Conservation (phyloP, 805 yeast genomes). For the Cyberlindnera euphorbiiphila region DNA sequence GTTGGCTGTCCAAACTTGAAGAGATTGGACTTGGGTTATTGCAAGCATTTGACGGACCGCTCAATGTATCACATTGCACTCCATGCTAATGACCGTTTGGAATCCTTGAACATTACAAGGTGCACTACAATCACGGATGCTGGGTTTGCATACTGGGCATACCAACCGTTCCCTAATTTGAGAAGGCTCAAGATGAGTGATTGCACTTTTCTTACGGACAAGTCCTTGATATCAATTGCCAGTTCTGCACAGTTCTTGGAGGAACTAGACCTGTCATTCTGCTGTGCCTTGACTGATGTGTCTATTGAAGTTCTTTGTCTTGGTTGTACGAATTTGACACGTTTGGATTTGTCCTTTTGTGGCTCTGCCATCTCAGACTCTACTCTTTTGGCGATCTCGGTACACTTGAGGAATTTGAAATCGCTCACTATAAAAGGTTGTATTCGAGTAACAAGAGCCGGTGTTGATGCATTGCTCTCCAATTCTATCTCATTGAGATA, state of each 20-base stretch:
- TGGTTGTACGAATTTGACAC: constrained; percentile 55
- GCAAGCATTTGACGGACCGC: constrained; percentile 69
- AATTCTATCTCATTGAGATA: constrained; percentile 49
- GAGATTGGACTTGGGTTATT: constrained; percentile 59
- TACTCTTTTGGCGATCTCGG: constrained; percentile 55
- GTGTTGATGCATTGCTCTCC: constrained; percentile 62
- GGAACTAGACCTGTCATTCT: constrained; percentile 60
- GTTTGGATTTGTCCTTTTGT: constrained; percentile 64
- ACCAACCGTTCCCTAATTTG: constrained; percentile 50
- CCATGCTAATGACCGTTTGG: constrained; percentile 53
- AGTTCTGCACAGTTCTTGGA: constrained; percentile 56
- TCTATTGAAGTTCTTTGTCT: constrained; percentile 62
- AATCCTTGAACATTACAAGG: constrained; percentile 58
- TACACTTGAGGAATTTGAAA: constrained; percentile 47
- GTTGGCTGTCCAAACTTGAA: constrained; percentile 60
- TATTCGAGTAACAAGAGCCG: constrained; percentile 71
- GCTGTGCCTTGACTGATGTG: constrained; percentile 70
- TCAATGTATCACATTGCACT: constrained; percentile 60
- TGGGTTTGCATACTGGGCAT: constrained; percentile 67
- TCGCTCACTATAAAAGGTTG: constrained; percentile 61
- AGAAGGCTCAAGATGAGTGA: constrained; percentile 55
- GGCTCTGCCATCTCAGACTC: constrained; percentile 78
- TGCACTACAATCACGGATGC: constrained; percentile 76
- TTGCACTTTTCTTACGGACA: constrained; percentile 70
- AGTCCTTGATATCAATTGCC: constrained; percentile 57